These are phyloP conservation scores for Baudoinia panamericana DNA, from an alignment of 495 filamentous ascomycete genomes.

Conservation along the genomic window DNA sequence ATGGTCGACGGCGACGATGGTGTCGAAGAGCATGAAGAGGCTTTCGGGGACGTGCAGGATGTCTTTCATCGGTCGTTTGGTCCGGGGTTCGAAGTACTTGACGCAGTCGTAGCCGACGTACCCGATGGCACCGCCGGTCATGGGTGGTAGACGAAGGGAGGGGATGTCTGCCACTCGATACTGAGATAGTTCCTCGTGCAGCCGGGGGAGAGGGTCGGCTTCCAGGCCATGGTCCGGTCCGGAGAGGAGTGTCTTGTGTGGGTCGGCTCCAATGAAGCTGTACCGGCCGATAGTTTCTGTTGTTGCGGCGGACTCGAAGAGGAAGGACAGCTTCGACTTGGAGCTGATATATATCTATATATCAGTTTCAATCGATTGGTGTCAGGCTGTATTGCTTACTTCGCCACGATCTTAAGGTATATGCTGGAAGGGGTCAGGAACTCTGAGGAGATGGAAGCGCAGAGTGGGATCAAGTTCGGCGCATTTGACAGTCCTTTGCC, in stretches of 20 bases:
- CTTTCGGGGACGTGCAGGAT: conserved; percentile 78
- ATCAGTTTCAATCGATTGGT: not conserved
- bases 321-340: conserved; percentile 57
- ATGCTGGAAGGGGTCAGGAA: conserved; percentile 81
- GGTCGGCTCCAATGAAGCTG: conserved; percentile 85
- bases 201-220: conserved; percentile 64
- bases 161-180: conserved; percentile 70
- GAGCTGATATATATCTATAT: conserved; percentile 32
- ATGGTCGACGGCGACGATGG: conserved; percentile 86
- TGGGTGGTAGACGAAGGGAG: conserved; percentile 61
- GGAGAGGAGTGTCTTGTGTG: conserved; percentile 73
- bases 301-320: conserved; percentile 89
- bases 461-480: conserved; percentile 77
- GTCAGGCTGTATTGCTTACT: conserved; percentile 39
- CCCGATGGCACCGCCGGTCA: conserved; percentile 86
- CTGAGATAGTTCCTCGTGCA: conserved; percentile 65
- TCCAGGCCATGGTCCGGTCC: conserved; percentile 75
- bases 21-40: conserved; percentile 96
- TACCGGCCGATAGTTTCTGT: conserved; percentile 83
- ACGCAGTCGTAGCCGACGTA: conserved; percentile 98
- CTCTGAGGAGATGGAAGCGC: conserved; percentile 76
- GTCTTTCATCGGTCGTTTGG: conserved; percentile 73
- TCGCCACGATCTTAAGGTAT: conserved; percentile 73
- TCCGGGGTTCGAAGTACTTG: conserved; percentile 92
- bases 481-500: conserved; percentile 39